Evolutionary conservation across 2,329 filamentous ascomycete species (phyloP), one percentile per base, ranked within the genome.

Genomic region (Fusarium subglutinans): DNA sequence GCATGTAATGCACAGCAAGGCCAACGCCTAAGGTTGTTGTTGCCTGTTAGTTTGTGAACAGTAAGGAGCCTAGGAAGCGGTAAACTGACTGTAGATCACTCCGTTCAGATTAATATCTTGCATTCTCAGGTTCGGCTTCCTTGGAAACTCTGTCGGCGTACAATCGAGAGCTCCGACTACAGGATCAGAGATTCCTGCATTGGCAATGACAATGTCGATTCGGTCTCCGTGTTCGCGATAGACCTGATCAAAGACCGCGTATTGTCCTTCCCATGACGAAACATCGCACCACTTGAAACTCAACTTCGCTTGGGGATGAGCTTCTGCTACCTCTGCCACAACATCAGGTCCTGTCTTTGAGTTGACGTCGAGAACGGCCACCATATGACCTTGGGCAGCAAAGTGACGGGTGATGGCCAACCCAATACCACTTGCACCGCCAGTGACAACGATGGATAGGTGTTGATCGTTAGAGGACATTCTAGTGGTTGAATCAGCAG

Each of bases 251-350:
- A 63, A 61, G 1, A 63, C 55, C 6, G 55, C 43, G 0, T 28
- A 61, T 14, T 63, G 61, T 1, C 61, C 61, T 48, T 63, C 61
- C 61, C 61, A 63, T 0, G 61, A 63, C 0, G 61, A 63, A 0
- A 63, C 61, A 24, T 63, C 61, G 18, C 61, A 63, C 61, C 61
- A 63, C 9, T 41, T 48, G 13, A 63, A 63, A 1, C 22, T 63
- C 5, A 63, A 1, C 1, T 8, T 48, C 1, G 55, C 35, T 7
- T 41, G 3, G 1, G 61, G 55, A 3, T 48, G 22, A 4, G 33
- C 11, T 3, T 48, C 35, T 35, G 43, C 9, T 2, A 63, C 55
- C 15, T 35, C 24, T 8, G 61, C 43, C 12, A 63, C n/a, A 4
- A 24, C 35, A 5, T 17, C 61, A 22, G 55, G 55, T 11, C 61